These are phyloP conservation scores for Dipteronia dyeriana DNA, from an alignment of 345 rosid genomes.

Conservation along the genomic window DNA sequence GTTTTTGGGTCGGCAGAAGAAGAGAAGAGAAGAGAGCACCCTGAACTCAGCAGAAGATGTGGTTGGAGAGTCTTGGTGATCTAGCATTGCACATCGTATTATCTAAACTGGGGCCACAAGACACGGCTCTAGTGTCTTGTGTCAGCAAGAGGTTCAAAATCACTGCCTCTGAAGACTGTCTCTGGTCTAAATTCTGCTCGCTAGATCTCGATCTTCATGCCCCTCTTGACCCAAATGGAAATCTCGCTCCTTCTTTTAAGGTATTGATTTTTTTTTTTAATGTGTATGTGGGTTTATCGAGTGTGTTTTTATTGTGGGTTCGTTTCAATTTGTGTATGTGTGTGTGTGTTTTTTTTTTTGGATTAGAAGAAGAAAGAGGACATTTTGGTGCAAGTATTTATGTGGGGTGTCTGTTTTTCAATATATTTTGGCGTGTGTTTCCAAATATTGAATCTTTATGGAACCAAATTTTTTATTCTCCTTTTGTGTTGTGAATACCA, in stretches of 20 bases:
- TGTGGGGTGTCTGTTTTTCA: not conserved
- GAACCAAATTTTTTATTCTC: not conserved
- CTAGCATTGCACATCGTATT: constrained; percentile 55
- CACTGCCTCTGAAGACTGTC: constrained; percentile 64
- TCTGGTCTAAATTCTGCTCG: constrained; percentile 71
- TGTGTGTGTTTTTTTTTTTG: too few relatives aligned
- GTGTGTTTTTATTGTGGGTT: constrained; percentile 9
- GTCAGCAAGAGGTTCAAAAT: constrained; percentile 50
- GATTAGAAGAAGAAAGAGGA: not conserved
- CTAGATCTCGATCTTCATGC: constrained; percentile 59
- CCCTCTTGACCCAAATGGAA: constrained; percentile 68
- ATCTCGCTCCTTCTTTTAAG: constrained; percentile 68
- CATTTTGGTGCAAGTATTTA: not conserved
- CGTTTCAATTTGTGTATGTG: not conserved
- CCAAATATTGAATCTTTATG: not conserved
- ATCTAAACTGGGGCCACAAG: constrained; percentile 51
- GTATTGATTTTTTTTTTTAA: constrained; percentile 30
- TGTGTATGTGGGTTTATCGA: not conserved
- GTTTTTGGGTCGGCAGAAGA: not conserved
- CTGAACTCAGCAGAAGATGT: constrained; percentile 33
- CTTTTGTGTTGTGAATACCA: not conserved
- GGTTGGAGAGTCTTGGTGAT: constrained; percentile 66
- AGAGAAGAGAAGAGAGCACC: not conserved
- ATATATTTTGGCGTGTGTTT: not conserved
- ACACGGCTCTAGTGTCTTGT: constrained; percentile 50